Conservation (phyloP, 2,329 filamentous ascomycete species). For the Chaetomium globosum region DNA sequence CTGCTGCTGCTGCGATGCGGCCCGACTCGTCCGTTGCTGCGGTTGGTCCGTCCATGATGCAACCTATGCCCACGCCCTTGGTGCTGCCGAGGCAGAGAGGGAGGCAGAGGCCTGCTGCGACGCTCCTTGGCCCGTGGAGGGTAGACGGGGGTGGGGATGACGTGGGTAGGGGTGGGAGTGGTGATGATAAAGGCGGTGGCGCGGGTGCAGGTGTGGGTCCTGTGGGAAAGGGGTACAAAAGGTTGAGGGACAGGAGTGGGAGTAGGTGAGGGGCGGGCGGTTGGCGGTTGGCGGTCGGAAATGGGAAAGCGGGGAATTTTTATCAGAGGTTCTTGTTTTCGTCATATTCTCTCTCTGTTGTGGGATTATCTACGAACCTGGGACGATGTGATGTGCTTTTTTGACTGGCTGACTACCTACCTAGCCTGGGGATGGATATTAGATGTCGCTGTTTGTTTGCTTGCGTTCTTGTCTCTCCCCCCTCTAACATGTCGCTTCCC, state of each 20-base stretch:
- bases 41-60: conserved; percentile 16
- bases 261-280: conserved; percentile 5
- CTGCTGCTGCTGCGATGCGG: conserved; percentile 26
- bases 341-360: not conserved
- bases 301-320: not conserved
- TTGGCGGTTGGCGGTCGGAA: not conserved
- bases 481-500: not conserved
- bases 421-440: conserved; percentile 7
- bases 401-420: no score
- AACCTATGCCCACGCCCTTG: not conserved
- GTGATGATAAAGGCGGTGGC: conserved; percentile 1
- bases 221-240: conserved; percentile 10
- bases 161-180: not conserved
- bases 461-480: conserved; percentile 3
- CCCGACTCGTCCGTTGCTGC: conserved; percentile 24
- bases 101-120: conserved; percentile 37
- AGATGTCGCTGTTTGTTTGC: conserved; percentile 4
- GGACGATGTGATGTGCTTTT: conserved; percentile 14
- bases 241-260: conserved; percentile 25
- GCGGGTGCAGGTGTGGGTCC: not conserved
- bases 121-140: conserved; percentile 36
- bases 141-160: conserved; percentile 12
- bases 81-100: conserved; percentile 32
- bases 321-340: not conserved
- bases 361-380: conserved; percentile 18